phyloP scores from a whole-genome alignment of 1,284 basidiomycete species.

The Marasmius oreades region DNA sequence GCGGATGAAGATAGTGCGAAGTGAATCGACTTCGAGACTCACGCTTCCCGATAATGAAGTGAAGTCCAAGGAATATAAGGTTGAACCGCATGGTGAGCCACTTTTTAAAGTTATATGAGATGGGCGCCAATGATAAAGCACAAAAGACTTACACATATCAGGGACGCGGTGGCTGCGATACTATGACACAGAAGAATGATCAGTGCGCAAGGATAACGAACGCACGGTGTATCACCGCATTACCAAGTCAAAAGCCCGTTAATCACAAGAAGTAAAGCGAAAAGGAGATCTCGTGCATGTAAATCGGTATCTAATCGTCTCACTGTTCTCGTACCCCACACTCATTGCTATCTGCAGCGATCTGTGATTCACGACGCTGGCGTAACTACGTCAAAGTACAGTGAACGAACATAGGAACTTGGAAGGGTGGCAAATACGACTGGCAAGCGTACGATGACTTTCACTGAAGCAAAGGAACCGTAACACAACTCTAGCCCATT shows the following conservation, averaged over 20 bases:
- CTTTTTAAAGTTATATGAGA: slow-evolving; percentile 1
- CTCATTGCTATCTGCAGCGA: too few relatives aligned
- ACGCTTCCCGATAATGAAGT: slow-evolving; percentile 22
- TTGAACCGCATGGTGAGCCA: slow-evolving; percentile 20
- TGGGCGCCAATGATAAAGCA: neutral
- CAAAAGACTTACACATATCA: slow-evolving; percentile 40
- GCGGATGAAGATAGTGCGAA: neutral
- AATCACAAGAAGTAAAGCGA: too few relatives aligned
- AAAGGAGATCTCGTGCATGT: too few relatives aligned
- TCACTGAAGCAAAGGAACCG: too few relatives aligned
- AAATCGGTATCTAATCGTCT: too few relatives aligned
- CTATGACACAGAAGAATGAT: slow-evolving; percentile 21
- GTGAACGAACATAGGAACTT: too few relatives aligned
- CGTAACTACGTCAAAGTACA: too few relatives aligned
- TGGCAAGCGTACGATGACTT: too few relatives aligned
- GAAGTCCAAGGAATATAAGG: slow-evolving; percentile 19
- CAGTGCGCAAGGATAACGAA: neutral
- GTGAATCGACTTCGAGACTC: neutral
- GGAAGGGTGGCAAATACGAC: too few relatives aligned
- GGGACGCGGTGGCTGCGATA: slow-evolving; percentile 31
- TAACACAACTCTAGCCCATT: too few relatives aligned
- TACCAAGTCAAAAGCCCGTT: slow-evolving; percentile 49
- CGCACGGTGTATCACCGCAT: slow-evolving; percentile 6
- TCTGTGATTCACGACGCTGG: too few relatives aligned
- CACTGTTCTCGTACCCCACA: too few relatives aligned